Percentiles rank a stretch among this genome's conserved stretches.
These are phyloP conservation scores for Pseudogymnoascus verrucosus DNA, from an alignment of 2,329 filamentous ascomycete genomes.

Conservation along the genomic window DNA sequence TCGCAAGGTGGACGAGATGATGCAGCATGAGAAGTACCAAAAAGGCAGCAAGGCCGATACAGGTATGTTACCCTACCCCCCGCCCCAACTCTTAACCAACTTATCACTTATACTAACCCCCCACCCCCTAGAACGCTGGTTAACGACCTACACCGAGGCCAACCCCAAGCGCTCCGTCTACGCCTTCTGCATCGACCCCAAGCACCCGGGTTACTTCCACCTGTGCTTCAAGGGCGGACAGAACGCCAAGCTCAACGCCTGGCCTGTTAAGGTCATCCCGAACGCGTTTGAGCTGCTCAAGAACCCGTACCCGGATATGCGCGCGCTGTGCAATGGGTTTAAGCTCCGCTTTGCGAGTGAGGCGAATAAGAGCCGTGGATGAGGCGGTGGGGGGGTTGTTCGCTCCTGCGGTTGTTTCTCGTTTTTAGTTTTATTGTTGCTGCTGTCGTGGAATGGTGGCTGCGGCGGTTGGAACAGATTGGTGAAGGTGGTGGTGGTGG, in stretches of 20 bases:
- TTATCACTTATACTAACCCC: conserved; percentile 12
- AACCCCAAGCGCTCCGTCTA: conserved; percentile 92
- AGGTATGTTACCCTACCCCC: conserved; percentile 52
- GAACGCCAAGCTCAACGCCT: conserved; percentile 62
- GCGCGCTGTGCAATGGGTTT: conserved; percentile 92
- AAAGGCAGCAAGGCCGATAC: conserved; percentile 70
- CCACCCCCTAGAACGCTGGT: conserved; percentile 75
- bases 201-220: conserved; percentile 89
- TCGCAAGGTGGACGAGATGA: conserved; percentile 94
- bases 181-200: conserved; percentile 88
- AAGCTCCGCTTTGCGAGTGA: conserved; percentile 43
- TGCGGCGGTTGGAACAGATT: neutral
- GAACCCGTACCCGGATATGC: conserved; percentile 88
- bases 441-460: neutral
- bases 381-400: neutral
- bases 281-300: conserved; percentile 88
- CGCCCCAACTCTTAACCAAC: conserved; percentile 8
- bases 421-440: neutral
- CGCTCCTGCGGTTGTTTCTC: no score
- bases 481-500: neutral
- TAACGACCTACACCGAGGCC: conserved; percentile 90
- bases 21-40: conserved; percentile 90
- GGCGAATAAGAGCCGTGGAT: conserved; percentile 13
- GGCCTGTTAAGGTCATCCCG: conserved; percentile 85
- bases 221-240: conserved; percentile 92